These are phyloP conservation scores for Kalaharituber pfeilii DNA, from an alignment of 2,329 filamentous ascomycete genomes.

Conservation along the genomic window DNA sequence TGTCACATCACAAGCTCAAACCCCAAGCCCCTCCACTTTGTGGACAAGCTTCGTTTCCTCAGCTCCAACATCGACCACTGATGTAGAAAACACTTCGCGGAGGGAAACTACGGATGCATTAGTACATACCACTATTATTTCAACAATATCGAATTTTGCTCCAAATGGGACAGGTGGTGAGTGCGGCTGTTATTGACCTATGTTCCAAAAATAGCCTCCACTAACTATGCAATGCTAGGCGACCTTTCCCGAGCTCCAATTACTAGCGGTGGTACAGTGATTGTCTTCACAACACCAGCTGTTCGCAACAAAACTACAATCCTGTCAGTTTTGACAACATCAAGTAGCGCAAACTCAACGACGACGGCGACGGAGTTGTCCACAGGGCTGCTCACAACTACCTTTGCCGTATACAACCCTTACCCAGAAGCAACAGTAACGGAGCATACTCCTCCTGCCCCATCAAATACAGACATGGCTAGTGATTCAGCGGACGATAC, in stretches of 20 bases:
- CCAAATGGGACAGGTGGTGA: background rate
- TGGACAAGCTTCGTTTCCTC: background rate
- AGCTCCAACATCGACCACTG: background rate
- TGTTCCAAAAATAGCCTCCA: background rate
- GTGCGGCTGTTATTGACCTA: background rate
- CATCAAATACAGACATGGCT: background rate
- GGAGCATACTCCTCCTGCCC: background rate
- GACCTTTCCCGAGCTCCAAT: background rate
- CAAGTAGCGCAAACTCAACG: background rate
- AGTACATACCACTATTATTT: background rate
- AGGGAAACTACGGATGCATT: background rate
- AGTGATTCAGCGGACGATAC: background rate
- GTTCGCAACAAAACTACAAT: background rate
- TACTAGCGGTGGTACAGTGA: background rate
- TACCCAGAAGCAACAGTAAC: background rate
- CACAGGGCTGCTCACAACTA: background rate
- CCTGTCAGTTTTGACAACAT: background rate
- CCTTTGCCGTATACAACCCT: background rate
- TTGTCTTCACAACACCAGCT: background rate
- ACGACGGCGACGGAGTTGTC: background rate
- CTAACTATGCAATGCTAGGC: background rate
- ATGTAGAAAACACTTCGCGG: no score
- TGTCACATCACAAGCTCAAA: background rate
- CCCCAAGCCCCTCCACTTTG: background rate
- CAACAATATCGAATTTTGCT: background rate